Evolutionary conservation across 495 filamentous ascomycete species (phyloP), one percentile per base, ranked within the genome.

Genomic region (Cercophora scortea): DNA sequence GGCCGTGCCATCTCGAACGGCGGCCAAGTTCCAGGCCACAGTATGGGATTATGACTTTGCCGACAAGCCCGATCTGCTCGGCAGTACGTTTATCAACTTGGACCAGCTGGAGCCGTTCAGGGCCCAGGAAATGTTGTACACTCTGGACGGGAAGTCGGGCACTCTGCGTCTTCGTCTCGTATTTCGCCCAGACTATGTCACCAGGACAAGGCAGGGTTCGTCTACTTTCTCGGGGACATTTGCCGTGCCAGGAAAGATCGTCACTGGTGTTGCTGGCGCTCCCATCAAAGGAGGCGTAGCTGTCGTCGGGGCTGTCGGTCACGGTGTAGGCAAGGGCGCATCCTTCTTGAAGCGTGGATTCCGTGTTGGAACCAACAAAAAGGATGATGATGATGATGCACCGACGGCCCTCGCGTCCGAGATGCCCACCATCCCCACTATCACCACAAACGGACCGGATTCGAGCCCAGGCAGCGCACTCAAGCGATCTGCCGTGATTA

Each of bases 31-130:
- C 73, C 79, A 78, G 17, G 85, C 90, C 51, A 84, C 86, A 42
- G 80, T 96, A 7, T 93, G 86, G 63, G 93, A 99, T 64, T 99
- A 90, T 84, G 93, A 99, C 64, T 89, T 95, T 72, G 90, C 84
- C 47, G 88, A 90, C 67, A 89, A 88, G 64, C 88, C 89, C 1
- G 93, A 97, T 70, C 88, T 86, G 61, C 71, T 99, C 10, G 90
- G 91, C 38, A 76, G 74, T 42, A 68, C 87, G 2, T 73, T 73
- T n/a, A 90, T 99, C 58, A 82, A 93, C 64, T 80, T 99, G 11
- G 78, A 83, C 41, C 65, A 78, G 50, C 77, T 97, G n/a, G 88
- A 94, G 45, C 93, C 93, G 0, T 95, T 96, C 72, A 74, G 75
- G 63, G 76, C 77, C 5, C 72, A 88, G 62, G 88, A 90, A 58